Evolutionary conservation across 805 yeast species (phyloP), one percentile per base, ranked within the genome.

Genomic region (Yarrowia sp.): DNA sequence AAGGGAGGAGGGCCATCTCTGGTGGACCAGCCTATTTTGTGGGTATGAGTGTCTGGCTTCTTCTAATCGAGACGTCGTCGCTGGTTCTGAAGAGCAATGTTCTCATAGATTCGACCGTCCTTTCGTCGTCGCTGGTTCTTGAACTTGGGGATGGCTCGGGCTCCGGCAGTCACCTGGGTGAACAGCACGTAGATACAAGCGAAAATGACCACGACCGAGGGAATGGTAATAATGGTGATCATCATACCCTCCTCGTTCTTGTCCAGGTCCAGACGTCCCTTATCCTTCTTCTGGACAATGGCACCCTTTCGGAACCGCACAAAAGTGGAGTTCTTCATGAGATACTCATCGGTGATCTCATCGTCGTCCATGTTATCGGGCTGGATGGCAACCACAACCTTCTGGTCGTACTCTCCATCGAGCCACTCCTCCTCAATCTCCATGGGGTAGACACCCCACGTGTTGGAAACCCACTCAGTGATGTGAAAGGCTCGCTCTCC

Each of bases 401-500:
- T 81, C 70, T 83, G 84, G 66, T 78, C 77, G 69, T 79, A 83
- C 68, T 77, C 74, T 4, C 82, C 86, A 42, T 78, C 79, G 36
- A 90, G 76, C 92, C 96, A 90, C 11, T 80, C 84, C 65, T 83
- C 84, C 41, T 81, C 74, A 44, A 90, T 76, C 42, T 84, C 84
- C 45, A 91, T 73, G 3, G 93, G 86, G 68, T 76, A 83, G 69
- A 78, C 82, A 13, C 97, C 97, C 66, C 83, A 82, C 22, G 77
- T 78, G 68, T 81, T 82, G 35, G 79, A 76, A 8, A 90, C 61
- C 96, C 96, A 91, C 7, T 87, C 95, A 8, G 92, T 80, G 0
- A 84, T 75, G 76, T 77, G 88, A 71, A 90, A 89, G 1, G 90
- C 82, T 65, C 51, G 61, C 64, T 69, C 39, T 67, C 68, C 45